Base-by-base conservation (phyloP, 2,329 filamentous ascomycete species). In the Diaporthe sp. region DNA sequence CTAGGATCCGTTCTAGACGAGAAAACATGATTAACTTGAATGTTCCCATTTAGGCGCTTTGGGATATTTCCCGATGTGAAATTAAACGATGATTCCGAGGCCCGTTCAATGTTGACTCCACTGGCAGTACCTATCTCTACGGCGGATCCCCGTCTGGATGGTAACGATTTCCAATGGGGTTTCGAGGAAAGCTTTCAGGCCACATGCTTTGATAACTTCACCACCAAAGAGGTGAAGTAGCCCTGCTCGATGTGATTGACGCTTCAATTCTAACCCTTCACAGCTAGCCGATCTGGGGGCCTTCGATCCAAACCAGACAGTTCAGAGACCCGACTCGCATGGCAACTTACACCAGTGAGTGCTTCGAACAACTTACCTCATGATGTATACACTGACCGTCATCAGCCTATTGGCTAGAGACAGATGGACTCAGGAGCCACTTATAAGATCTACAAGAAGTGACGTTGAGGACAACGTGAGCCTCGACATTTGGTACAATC, bases 361-460 rank as follows among this genome's bases (percentile, higher is more conserved):
- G 39, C 10, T 60, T 7, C 13, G 22, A 6, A n/a, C 34, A 37
- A 7, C 3, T n/a, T 39, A 13, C 9, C 34, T 60, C 34, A 8
- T n/a, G 10, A 12, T 15, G 20, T 39, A 37, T 39, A 4, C 10
- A 12, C 31, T 61, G 58, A 61, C 58, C 6, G 20, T 17, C 5
- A 22, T 2, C 10, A 61, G 58, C n/a, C n/a, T 61, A 13, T n/a
- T 61, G 13, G 8, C 34, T 25, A n/a, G 58, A 61, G 58, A 61
- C 4, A 61, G 17, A 17, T 61, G 58, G 58, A 61, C 58, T 4
- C 58, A 61, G 17, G 12, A 15, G 10, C 58, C 58, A 15, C 6
- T 60, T 25, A 12, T 5, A 6, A 28, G 17, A 28, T 3, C 4
- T 13, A 0, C 31, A 22, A 2, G n/a, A 5, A 4, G 0, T 6